Conservation (phyloP, 2,329 filamentous ascomycete species). For the Cercospora sp. region DNA sequence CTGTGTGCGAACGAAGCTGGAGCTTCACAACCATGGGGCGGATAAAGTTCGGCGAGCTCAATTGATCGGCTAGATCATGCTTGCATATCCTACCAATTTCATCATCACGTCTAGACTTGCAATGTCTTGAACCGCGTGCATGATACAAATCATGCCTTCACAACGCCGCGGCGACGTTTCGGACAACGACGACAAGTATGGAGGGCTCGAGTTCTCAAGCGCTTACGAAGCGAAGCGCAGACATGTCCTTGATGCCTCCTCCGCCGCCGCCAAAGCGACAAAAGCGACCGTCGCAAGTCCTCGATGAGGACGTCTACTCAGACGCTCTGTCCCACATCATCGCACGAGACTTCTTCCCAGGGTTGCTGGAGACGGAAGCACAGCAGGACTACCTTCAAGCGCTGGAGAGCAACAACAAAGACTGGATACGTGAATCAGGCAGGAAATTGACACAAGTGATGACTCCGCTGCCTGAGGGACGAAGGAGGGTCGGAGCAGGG, state of each 20-base stretch:
- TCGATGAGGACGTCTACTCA: slow-evolving; percentile 94
- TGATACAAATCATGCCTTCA: neutral
- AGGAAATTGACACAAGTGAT: slow-evolving; percentile 66
- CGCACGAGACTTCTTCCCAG: slow-evolving; percentile 93
- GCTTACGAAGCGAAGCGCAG: slow-evolving; percentile 65
- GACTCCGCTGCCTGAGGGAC: slow-evolving; percentile 66
- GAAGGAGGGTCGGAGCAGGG: slow-evolving; percentile 41
- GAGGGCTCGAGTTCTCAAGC: slow-evolving; percentile 51
- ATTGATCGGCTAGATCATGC: neutral
- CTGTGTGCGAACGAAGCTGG: neutral
- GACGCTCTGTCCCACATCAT: slow-evolving; percentile 91
- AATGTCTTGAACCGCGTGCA: neutral
- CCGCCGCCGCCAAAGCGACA: slow-evolving; percentile 84
- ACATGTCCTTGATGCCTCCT: slow-evolving; percentile 79
- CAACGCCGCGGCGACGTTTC: neutral
- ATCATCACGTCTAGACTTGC: neutral
- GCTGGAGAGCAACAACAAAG: slow-evolving; percentile 76
- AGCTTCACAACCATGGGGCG: neutral
- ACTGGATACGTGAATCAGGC: slow-evolving; percentile 83
- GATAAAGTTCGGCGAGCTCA: neutral
- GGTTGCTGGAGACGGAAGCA: slow-evolving; percentile 77
- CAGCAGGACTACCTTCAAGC: slow-evolving; percentile 93
- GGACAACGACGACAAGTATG: slow-evolving; percentile 17
- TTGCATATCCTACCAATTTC: neutral
- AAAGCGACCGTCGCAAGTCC: slow-evolving; percentile 81